Evolutionary conservation across 2,329 filamentous ascomycete species (phyloP).

Genomic region (Teratosphaeria gauchensis): DNA sequence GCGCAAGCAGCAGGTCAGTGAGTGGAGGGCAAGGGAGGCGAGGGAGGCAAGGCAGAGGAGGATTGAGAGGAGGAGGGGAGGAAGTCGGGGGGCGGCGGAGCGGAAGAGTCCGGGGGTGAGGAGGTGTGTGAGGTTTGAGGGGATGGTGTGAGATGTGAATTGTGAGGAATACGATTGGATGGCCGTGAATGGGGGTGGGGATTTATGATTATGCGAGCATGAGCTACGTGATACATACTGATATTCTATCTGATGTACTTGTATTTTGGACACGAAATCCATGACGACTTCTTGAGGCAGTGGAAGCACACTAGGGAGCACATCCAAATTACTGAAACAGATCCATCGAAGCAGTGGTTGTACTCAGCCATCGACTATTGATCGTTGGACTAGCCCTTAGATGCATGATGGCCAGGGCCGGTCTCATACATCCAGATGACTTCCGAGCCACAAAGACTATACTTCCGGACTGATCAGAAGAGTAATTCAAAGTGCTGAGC

Average conservation of each 20-base stretch:
- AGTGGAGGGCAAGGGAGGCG: conserved; percentile 51
- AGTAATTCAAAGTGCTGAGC: too few relatives aligned
- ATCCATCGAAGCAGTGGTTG: too few relatives aligned
- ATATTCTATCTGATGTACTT: background rate
- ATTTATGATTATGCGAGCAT: background rate
- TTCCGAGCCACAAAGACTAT: too few relatives aligned
- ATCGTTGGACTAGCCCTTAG: too few relatives aligned
- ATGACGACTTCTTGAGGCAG: too few relatives aligned
- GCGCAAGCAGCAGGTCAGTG: conserved; percentile 48
- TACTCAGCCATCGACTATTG: too few relatives aligned
- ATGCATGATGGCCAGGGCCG: too few relatives aligned
- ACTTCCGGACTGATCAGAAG: too few relatives aligned
- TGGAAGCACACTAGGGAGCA: too few relatives aligned
- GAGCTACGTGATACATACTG: background rate
- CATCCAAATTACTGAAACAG: too few relatives aligned
- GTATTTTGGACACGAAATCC: too few relatives aligned
- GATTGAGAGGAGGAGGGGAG: conserved; percentile 39
- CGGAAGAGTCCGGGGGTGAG: conserved; percentile 2
- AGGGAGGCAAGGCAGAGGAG: conserved; percentile 49
- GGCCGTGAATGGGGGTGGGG: background rate
- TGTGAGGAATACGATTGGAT: background rate
- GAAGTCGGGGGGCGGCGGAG: background rate
- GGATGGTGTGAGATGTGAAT: background rate
- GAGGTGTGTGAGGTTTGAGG: conserved; percentile 7
- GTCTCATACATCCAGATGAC: too few relatives aligned